Conservation (phyloP, 208 protist genomes). For the Balamuthia mandrillaris region DNA sequence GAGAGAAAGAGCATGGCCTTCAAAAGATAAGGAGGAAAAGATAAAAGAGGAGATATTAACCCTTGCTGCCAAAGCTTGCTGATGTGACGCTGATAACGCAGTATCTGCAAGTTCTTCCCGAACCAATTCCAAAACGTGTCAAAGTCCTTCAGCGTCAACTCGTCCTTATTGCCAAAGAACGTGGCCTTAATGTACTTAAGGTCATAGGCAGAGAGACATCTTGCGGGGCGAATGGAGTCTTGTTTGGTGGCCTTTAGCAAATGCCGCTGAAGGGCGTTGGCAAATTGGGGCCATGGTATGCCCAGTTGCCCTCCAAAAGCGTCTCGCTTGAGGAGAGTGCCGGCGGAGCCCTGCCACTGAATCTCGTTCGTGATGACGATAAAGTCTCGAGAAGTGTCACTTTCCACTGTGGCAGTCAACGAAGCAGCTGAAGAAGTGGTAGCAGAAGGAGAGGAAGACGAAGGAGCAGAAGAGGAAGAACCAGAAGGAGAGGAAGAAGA, state of each 20-base stretch:
- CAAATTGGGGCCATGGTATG: not conserved
- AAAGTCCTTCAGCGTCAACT: constrained; percentile 31
- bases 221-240: not conserved
- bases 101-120: constrained; percentile 35
- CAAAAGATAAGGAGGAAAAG: not conserved
- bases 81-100: constrained; percentile 38
- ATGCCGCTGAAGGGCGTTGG: not conserved
- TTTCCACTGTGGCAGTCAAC: constrained; percentile 20
- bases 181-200: constrained; percentile 22
- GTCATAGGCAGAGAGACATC: constrained; percentile 31
- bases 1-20: no score
- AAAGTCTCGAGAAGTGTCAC: constrained; percentile 10
- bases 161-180: constrained; percentile 7
- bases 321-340: constrained; percentile 31
- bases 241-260: constrained; percentile 27
- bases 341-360: constrained; percentile 38
- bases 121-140: constrained; percentile 39
- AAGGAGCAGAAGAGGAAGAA: no score
- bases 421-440: no score
- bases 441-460: no score
- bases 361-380: constrained; percentile 41
- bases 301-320: constrained; percentile 18
- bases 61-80: constrained; percentile 36
- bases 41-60: not conserved
- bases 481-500: no score